Evolutionary conservation across 2,329 filamentous ascomycete genomes (phyloP).

Genomic region (Chaetothyriales sp.): DNA sequence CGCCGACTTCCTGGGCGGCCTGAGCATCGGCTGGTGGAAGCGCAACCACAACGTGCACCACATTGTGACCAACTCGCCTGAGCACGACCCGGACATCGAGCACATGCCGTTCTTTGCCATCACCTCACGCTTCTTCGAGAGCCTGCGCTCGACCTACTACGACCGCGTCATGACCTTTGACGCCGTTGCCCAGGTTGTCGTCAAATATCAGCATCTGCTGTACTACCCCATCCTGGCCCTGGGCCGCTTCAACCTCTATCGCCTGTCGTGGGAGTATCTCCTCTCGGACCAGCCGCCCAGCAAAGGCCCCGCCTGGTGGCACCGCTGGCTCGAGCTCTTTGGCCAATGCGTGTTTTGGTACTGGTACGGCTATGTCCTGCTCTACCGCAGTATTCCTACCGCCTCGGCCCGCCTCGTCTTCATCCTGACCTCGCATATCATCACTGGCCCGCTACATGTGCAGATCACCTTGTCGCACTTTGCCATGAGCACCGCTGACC

Average conservation of each 20-base stretch:
- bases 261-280: slow-evolving; percentile 65
- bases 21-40: slow-evolving; percentile 96
- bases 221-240: slow-evolving; percentile 72
- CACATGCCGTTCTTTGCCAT: slow-evolving; percentile 81
- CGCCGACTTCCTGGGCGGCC: slow-evolving; percentile 73
- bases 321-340: slow-evolving; percentile 60
- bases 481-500: slow-evolving; percentile 78
- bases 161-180: slow-evolving; percentile 68
- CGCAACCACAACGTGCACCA: slow-evolving; percentile 91
- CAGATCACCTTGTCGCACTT: slow-evolving; percentile 89
- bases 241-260: slow-evolving; percentile 76
- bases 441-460: slow-evolving; percentile 67
- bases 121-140: slow-evolving; percentile 62
- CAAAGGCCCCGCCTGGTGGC: slow-evolving; percentile 68
- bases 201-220: slow-evolving; percentile 62
- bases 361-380: slow-evolving; percentile 70
- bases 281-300: slow-evolving; percentile 53
- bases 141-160: slow-evolving; percentile 67
- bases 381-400: slow-evolving; percentile 58
- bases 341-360: slow-evolving; percentile 72
- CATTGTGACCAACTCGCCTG: slow-evolving; percentile 85
- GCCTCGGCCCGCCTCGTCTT: slow-evolving; percentile 56
- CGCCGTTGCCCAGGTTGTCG: slow-evolving; percentile 50
- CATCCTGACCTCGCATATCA: slow-evolving; percentile 63
- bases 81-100: slow-evolving; percentile 91